Evolutionary conservation across 1,284 basidiomycete genomes (phyloP).

Genomic region (Malassezia globosa): DNA sequence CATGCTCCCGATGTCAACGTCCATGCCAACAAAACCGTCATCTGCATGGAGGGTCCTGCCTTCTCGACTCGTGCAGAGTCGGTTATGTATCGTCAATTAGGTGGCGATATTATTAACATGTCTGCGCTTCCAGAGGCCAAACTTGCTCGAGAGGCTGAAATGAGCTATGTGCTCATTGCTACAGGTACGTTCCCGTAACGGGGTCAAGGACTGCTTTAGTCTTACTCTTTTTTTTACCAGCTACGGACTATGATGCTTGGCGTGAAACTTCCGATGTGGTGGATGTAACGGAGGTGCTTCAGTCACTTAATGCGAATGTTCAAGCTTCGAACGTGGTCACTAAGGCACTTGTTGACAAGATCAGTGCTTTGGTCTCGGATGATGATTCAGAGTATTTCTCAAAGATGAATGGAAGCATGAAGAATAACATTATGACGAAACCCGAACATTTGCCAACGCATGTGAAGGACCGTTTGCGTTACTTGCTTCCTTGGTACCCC

Average conservation of each 20-base stretch:
- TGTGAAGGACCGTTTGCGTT: slow-evolving; percentile 64
- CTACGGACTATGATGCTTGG: slow-evolving; percentile 49
- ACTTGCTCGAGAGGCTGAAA: slow-evolving; percentile 82
- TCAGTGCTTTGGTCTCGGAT: slow-evolving; percentile 51
- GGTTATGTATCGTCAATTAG: slow-evolving; percentile 82
- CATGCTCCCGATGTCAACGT: slow-evolving; percentile 25
- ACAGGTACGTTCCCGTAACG: slow-evolving; percentile 47
- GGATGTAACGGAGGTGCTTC: slow-evolving; percentile 77
- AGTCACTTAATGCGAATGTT: slow-evolving; percentile 74
- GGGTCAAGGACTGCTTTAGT: too few species aligned
- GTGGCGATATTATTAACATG: slow-evolving; percentile 59
- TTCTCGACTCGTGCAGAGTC: slow-evolving; percentile 89
- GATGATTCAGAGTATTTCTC: slow-evolving; percentile 24
- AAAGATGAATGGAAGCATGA: slow-evolving; percentile 29
- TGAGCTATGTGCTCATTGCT: slow-evolving; percentile 51
- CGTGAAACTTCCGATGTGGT: slow-evolving; percentile 67
- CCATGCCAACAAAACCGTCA: slow-evolving; percentile 70
- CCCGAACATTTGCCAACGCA: slow-evolving; percentile 56
- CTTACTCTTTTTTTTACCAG: slow-evolving; percentile 8
- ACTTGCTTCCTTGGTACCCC: slow-evolving; percentile 54
- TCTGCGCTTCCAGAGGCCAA: slow-evolving; percentile 90
- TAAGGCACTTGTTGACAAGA: slow-evolving; percentile 63
- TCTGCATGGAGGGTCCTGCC: slow-evolving; percentile 95
- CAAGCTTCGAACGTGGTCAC: slow-evolving; percentile 62
- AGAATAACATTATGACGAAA: slow-evolving; percentile 60